phyloP scores from a whole-genome alignment of 2,329 filamentous ascomycete genomes.

The Biscogniauxia sp. region DNA sequence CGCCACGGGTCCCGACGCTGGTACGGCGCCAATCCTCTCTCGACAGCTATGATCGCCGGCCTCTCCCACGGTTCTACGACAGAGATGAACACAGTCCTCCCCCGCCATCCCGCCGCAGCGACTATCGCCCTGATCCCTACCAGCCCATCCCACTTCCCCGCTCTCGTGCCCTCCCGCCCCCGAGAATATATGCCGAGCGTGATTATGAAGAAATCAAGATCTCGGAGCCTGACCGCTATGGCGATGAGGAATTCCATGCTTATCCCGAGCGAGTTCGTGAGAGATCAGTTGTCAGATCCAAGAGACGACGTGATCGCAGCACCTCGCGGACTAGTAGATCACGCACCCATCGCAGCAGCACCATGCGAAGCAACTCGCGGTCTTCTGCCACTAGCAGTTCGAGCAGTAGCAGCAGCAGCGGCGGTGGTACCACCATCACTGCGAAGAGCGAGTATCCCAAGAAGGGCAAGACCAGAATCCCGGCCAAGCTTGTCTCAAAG shows the following conservation, averaged over 20 bases:
- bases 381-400: slow-evolving; percentile 45
- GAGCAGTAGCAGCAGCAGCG: slow-evolving; percentile 43
- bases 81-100: slow-evolving; percentile 53
- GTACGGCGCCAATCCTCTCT: slow-evolving; percentile 82
- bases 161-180: slow-evolving; percentile 58
- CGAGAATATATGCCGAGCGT: slow-evolving; percentile 54
- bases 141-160: slow-evolving; percentile 69
- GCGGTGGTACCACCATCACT: slow-evolving; percentile 44
- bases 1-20: slow-evolving; percentile 60
- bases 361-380: slow-evolving; percentile 37
- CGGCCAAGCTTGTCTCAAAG: slow-evolving; percentile 74
- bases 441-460: slow-evolving; percentile 67
- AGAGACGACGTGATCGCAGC: slow-evolving; percentile 45
- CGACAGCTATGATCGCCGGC: slow-evolving; percentile 83
- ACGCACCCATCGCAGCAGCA: slow-evolving; percentile 33
- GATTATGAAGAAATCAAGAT: slow-evolving; percentile 66
- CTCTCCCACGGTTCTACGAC: slow-evolving; percentile 50
- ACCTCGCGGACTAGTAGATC: slow-evolving; percentile 40
- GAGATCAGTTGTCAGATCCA: slow-evolving; percentile 54
- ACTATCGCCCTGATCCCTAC: slow-evolving; percentile 53
- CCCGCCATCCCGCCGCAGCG: slow-evolving; percentile 43
- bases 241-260: slow-evolving; percentile 69
- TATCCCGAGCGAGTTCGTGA: slow-evolving; percentile 60
- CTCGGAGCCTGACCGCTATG: slow-evolving; percentile 65
- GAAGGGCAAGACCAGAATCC: slow-evolving; percentile 88